These are phyloP conservation scores for Aureococcus anophagefferens DNA, from an alignment of 108 stramenopile genomes.

Conservation along the genomic window DNA sequence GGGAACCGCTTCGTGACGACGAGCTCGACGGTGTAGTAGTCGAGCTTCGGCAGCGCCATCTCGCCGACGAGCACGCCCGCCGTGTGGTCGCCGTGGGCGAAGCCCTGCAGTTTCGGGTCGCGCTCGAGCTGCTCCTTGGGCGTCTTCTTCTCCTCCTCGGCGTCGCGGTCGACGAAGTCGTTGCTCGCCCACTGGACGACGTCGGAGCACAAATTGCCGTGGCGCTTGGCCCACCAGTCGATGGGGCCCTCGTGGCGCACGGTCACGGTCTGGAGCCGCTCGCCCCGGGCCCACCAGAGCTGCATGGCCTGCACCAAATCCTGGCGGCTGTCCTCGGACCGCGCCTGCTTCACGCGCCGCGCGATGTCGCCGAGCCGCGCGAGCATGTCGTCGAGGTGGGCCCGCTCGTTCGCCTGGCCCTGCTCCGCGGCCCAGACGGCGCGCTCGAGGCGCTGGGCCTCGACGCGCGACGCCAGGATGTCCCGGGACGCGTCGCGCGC, in stretches of 20 bases:
- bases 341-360: neutral
- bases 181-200: neutral
- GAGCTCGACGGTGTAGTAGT: conserved; percentile 7
- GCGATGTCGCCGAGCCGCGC: neutral
- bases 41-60: conserved; percentile 1
- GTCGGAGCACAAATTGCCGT: neutral
- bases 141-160: neutral
- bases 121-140: neutral
- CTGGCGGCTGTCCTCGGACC: neutral
- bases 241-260: neutral
- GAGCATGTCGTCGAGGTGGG: neutral
- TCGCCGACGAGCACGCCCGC: neutral
- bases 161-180: too few relatives aligned
- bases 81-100: neutral
- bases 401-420: neutral
- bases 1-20: conserved; percentile 3
- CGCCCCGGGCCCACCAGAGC: neutral
- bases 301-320: neutral
- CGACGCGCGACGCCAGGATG: neutral
- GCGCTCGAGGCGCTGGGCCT: neutral
- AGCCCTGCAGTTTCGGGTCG: conserved; percentile 4
- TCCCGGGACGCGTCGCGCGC: neutral
- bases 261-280: neutral
- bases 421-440: neutral
- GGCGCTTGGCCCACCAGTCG: neutral